phyloP scores from a whole-genome alignment of 345 rosid genomes.

The Murraya koenigii region DNA sequence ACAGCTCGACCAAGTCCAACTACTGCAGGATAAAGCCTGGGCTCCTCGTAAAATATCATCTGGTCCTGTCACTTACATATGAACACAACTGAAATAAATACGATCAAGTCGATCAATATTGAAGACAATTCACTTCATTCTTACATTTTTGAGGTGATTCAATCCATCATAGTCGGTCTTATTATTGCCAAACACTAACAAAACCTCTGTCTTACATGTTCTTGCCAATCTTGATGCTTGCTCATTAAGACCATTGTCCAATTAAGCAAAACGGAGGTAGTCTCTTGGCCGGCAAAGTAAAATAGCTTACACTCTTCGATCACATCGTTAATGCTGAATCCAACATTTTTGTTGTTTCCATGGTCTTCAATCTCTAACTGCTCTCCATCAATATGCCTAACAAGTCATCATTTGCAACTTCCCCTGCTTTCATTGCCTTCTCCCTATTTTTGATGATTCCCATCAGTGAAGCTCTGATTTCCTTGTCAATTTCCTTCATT shows the following conservation, averaged over 20 bases:
- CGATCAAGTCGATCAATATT: neutral
- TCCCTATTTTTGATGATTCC: slow-evolving; percentile 23
- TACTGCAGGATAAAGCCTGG: slow-evolving; percentile 29
- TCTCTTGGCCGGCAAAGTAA: slow-evolving; percentile 39
- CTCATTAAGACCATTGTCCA: slow-evolving; percentile 34
- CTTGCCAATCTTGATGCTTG: slow-evolving; percentile 29
- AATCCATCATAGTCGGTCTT: slow-evolving; percentile 19
- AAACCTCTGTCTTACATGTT: slow-evolving; percentile 33
- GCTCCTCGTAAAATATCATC: slow-evolving; percentile 23
- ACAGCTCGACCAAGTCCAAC: neutral
- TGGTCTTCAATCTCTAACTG: slow-evolving; percentile 29
- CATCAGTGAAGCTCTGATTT: slow-evolving; percentile 15
- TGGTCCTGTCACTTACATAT: neutral
- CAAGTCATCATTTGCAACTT: slow-evolving; percentile 20
- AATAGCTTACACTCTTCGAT: slow-evolving; percentile 32
- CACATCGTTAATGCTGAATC: slow-evolving; percentile 25
- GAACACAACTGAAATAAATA: neutral
- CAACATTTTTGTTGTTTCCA: slow-evolving; percentile 12
- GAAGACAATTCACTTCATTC: neutral
- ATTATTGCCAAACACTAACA: slow-evolving; percentile 22
- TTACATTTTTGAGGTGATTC: slow-evolving; percentile 25
- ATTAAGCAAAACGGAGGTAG: slow-evolving; percentile 26
- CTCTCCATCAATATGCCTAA: slow-evolving; percentile 31
- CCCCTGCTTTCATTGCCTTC: slow-evolving; percentile 17
- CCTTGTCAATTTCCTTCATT: slow-evolving; percentile 19